Evolutionary conservation across 352 stramenopile genomes (phyloP), one percentile per base, ranked within the genome.

Genomic region (Phytophthora nicotianae): DNA sequence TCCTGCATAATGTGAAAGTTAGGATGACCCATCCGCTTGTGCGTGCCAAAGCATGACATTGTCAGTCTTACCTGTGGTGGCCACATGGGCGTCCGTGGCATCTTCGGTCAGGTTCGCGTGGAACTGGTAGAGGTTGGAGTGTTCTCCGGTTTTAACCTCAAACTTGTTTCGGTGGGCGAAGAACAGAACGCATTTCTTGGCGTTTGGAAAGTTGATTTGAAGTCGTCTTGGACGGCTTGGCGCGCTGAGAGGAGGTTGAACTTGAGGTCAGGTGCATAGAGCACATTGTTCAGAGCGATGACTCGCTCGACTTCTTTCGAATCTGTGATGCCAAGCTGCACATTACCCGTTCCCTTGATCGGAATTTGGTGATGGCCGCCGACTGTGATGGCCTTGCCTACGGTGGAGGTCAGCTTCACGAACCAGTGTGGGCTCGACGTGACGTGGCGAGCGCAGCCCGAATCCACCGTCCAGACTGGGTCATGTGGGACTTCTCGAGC

Each of bases 181-280:
- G 38, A 45, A 45, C 16, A 16, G n/a, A n/a, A n/a, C n/a, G n/a
- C n/a, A n/a, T n/a, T n/a, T n/a, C n/a, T n/a, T n/a, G n/a, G n/a
- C n/a, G 23, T 43, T 64, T 16, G 50, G 58, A 7, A 67, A 67
- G 2, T 49, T 62, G 29, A 62, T 62, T 3, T 67, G 43, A 24
- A 67, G 38, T 62, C 40, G 4, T 17, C 19, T 33, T 56, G 37
- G 17, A 62, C 51, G 1, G 52, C 37, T 40, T 68, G 60, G n/a
- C 45, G 33, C 3, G 26, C 21, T 7, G 50, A 42, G 14, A 58
- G 23, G 3, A 58, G 10, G 1, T 27, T 50, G 16, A 58, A 58
- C 14, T 59, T 47, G 5, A 50, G 40, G 7, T 59, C 7, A 0
- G 48, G 40, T 20, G 40, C 48, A 16, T 53, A 58, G 2, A 59